Evolutionary conservation across 1,284 basidiomycete genomes (phyloP).

Genomic region (Heterobasidion annosum): DNA sequence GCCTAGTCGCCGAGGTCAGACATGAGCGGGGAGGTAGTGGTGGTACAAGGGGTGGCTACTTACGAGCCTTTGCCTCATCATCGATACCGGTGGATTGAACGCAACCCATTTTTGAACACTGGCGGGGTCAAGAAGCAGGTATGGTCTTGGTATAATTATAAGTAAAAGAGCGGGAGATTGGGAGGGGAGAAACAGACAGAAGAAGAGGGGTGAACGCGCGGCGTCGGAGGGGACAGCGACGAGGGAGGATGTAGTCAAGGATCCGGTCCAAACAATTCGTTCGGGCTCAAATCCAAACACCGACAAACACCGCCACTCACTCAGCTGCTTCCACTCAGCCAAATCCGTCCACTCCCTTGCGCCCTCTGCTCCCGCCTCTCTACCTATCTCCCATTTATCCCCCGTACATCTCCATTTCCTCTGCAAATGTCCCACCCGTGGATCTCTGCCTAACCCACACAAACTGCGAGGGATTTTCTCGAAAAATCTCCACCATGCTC

Average conservation of each 20-base stretch:
- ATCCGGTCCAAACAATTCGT: background rate
- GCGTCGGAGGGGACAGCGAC: background rate
- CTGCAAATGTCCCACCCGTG: background rate
- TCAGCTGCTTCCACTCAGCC: background rate
- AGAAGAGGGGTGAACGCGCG: background rate
- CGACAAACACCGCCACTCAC: background rate
- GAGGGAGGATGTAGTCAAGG: background rate
- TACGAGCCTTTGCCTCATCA: conserved; percentile 76
- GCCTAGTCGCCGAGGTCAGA: conserved; percentile 30
- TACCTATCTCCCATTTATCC: no score
- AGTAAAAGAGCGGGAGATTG: conserved; percentile 13
- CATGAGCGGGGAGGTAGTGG: conserved; percentile 3
- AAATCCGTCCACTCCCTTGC: background rate
- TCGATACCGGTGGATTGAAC: conserved; percentile 63
- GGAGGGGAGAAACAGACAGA: conserved; percentile 2
- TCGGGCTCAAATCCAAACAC: background rate
- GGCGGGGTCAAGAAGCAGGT: conserved; percentile 1
- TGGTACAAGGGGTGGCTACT: conserved; percentile 25
- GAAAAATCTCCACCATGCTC: no score
- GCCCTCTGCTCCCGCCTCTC: no score
- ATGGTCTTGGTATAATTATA: conserved; percentile 9
- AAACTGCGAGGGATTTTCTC: background rate
- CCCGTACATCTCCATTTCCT: background rate
- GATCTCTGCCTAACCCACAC: background rate
- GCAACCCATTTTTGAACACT: conserved; percentile 53